These are phyloP conservation scores for Xylariaceae sp. DNA, from an alignment of 2,329 filamentous ascomycete genomes.

Conservation along the genomic window DNA sequence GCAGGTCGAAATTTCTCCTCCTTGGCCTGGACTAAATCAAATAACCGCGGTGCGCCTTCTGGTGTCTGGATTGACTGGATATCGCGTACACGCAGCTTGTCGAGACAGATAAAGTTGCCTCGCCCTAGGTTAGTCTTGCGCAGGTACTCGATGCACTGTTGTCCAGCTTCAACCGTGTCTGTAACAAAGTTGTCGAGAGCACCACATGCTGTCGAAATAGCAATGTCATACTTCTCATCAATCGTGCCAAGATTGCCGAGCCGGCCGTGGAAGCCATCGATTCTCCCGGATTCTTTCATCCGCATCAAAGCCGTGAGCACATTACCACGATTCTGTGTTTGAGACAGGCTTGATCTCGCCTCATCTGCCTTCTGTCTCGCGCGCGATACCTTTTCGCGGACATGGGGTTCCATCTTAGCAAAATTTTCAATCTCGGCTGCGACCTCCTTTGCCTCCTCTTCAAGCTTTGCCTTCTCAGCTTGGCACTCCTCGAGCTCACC, in stretches of 20 bases:
- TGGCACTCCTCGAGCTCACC: conserved; percentile 79
- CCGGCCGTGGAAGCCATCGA: conserved; percentile 95
- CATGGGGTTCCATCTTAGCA: conserved; percentile 76
- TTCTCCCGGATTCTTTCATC: conserved; percentile 92
- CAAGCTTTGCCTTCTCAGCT: conserved; percentile 72
- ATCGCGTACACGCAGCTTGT: conserved; percentile 82
- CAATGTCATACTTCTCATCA: conserved; percentile 91
- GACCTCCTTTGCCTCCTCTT: conserved; percentile 76
- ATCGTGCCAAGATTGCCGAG: conserved; percentile 94
- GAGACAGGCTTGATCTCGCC: conserved; percentile 86
- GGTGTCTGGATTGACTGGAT: conserved; percentile 84
- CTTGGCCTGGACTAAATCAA: conserved; percentile 90
- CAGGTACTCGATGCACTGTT: conserved; percentile 97
- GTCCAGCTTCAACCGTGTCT: conserved; percentile 92
- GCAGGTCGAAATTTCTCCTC: conserved; percentile 86
- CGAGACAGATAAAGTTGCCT: conserved; percentile 95
- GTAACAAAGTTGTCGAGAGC: conserved; percentile 95
- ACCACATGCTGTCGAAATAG: conserved; percentile 96
- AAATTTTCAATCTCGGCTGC: conserved; percentile 77
- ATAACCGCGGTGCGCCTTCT: conserved; percentile 88
- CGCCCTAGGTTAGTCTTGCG: conserved; percentile 96
- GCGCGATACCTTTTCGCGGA: conserved; percentile 84
- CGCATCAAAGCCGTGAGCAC: conserved; percentile 92
- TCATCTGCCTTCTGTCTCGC: conserved; percentile 96
- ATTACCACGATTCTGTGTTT: conserved; percentile 90